Percentiles rank a stretch among this genome's conserved stretches.
Evolutionary conservation across 371 early-diverging fungal genomes (phyloP).

Genomic region (Mortierella sp.): DNA sequence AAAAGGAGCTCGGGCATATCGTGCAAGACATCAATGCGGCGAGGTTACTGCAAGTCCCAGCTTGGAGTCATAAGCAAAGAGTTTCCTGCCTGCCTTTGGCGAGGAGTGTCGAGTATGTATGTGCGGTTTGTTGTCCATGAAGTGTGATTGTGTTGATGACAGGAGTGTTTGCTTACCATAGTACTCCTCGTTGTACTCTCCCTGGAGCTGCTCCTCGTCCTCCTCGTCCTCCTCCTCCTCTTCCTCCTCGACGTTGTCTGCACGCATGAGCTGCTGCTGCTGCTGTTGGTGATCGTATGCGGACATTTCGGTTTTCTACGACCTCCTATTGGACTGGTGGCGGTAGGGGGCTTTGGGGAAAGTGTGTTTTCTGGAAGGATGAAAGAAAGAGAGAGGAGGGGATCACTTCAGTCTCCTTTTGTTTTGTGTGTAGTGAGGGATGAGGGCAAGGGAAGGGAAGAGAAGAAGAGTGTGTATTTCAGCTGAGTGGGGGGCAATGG

Average conservation of each 20-base stretch:
- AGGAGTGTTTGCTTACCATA: constrained; percentile 30
- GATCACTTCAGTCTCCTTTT: too few species aligned
- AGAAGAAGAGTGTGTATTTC: background rate
- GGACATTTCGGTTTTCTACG: too few species aligned
- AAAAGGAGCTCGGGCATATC: background rate
- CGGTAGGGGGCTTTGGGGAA: too few species aligned
- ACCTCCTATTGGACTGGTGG: too few species aligned
- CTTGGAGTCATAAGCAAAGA: background rate
- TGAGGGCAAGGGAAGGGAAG: background rate
- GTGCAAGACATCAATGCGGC: background rate
- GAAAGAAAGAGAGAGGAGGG: too few species aligned
- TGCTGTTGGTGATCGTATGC: constrained; percentile 43
- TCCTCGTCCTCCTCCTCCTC: constrained; percentile 52
- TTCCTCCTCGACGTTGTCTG: constrained; percentile 31
- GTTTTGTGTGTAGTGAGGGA: background rate
- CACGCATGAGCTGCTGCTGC: constrained; percentile 39
- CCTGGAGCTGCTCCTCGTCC: constrained; percentile 43
- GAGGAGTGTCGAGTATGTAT: background rate
- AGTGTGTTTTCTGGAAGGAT: too few species aligned
- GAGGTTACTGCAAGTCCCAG: background rate
- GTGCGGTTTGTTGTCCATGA: background rate
- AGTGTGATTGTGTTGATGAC: background rate
- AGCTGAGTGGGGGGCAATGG: background rate
- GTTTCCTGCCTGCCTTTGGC: too few species aligned
- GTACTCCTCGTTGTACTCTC: constrained; percentile 51